Conservation (phyloP, 179 eudicot species). For the Spergularia azorica region DNA sequence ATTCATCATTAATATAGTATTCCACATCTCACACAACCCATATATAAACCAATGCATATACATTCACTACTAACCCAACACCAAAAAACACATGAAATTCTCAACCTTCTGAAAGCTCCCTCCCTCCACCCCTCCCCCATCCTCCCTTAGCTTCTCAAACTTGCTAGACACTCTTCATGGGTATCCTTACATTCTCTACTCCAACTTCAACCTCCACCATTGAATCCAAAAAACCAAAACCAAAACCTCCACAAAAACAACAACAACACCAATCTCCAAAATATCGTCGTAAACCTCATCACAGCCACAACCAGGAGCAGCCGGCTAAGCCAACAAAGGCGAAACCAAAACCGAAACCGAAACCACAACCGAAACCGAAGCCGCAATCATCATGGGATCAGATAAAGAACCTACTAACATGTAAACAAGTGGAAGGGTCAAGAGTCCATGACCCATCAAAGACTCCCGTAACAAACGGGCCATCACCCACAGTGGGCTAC, state of each 20-base stretch:
- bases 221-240: constrained; percentile 13
- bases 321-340: constrained; percentile 1
- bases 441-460: constrained; percentile 64
- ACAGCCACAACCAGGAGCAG: constrained; percentile 12
- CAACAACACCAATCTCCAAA: constrained; percentile 14
- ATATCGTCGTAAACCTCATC: constrained; percentile 7
- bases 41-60: no score
- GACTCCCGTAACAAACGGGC: constrained; percentile 3
- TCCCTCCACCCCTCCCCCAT: not conserved
- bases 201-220: not conserved
- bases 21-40: no score
- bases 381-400: constrained; percentile 83
- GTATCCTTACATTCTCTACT: constrained; percentile 35
- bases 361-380: constrained; percentile 23
- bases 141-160: not conserved
- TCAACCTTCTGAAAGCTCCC: constrained; percentile 18
- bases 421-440: constrained; percentile 67
- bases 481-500: not conserved
- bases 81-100: constrained; percentile 22
- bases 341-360: constrained; percentile 8
- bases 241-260: constrained; percentile 21
- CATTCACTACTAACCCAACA: not conserved
- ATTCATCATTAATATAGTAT: no score
- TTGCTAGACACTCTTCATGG: constrained; percentile 33
- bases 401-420: constrained; percentile 76